Percentiles rank a stretch among this genome's conserved stretches.
Evolutionary conservation across 768 basidiomycete genomes (phyloP).

Genomic region (Suillus brevipes): DNA sequence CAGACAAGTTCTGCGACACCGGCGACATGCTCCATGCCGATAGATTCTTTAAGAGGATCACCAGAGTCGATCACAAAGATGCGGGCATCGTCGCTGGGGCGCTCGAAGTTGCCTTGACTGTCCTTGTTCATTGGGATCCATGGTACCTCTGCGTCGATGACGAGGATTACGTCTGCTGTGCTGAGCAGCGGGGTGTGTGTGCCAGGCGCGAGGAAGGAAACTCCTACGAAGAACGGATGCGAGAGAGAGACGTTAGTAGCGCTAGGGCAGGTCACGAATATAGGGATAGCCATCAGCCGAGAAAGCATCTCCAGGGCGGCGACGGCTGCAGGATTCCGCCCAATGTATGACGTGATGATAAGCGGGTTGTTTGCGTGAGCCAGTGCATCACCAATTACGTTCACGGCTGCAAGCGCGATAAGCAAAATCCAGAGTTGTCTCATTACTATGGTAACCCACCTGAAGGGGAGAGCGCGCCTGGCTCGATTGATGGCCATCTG

Average conservation of each 20-base stretch:
- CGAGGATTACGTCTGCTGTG: conserved; percentile 60
- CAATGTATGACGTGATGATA: conserved; percentile 64
- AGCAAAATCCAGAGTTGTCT: too few species aligned
- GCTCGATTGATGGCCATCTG: conserved; percentile 57
- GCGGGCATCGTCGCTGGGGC: conserved; percentile 43
- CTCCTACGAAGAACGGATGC: conserved; percentile 54
- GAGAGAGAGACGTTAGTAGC: conserved; percentile 55
- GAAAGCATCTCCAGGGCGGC: conserved; percentile 48
- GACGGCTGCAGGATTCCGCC: conserved; percentile 52
- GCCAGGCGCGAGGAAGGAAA: conserved; percentile 47
- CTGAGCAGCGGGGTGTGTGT: conserved; percentile 49
- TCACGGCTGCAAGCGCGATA: conserved; percentile 26
- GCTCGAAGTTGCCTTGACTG: conserved; percentile 27
- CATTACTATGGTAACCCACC: conserved; percentile 26
- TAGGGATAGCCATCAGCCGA: conserved; percentile 51
- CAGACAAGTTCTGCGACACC: conserved; percentile 58
- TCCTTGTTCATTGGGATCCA: conserved; percentile 57
- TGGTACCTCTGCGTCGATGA: conserved; percentile 66
- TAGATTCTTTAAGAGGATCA: conserved; percentile 54
- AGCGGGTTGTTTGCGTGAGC: conserved; percentile 52
- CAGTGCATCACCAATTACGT: conserved; percentile 49
- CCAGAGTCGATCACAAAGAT: conserved; percentile 64
- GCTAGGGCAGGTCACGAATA: conserved; percentile 52
- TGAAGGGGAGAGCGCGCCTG: conserved; percentile 44
- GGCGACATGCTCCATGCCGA: conserved; percentile 48